Percentiles rank a stretch among this genome's conserved stretches.
Conservation (phyloP, 805 yeast genomes). For the Debaryomyces castellii region DNA sequence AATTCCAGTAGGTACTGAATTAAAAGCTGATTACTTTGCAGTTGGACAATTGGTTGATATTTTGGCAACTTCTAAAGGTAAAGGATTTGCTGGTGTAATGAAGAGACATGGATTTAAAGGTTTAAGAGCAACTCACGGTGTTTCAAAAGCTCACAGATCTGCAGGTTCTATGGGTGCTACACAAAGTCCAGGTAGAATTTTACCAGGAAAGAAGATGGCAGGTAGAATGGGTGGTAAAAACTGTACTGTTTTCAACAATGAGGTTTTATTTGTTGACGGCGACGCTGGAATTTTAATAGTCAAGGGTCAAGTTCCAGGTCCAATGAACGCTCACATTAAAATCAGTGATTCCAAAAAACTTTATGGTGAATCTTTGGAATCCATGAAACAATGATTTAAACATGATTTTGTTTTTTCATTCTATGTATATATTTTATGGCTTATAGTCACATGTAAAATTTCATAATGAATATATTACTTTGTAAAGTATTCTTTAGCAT, state of each 20-base stretch:
- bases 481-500: neutral
- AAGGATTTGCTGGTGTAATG: conserved; percentile 98
- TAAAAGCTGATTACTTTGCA: conserved; percentile 81
- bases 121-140: conserved; percentile 93
- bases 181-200: conserved; percentile 92
- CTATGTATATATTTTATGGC: conserved; percentile 5
- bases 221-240: conserved; percentile 88
- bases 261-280: conserved; percentile 77
- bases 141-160: conserved; percentile 86
- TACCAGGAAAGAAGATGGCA: conserved; percentile 98
- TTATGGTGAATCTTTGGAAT: conserved; percentile 36
- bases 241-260: conserved; percentile 72
- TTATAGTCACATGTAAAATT: neutral
- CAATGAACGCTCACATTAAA: conserved; percentile 71
- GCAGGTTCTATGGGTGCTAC: conserved; percentile 98
- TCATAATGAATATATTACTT: neutral
- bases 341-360: conserved; percentile 75
- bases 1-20: conserved; percentile 72
- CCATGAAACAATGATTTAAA: conserved; percentile 2
- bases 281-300: conserved; percentile 78
- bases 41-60: conserved; percentile 84
- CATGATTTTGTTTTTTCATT: neutral
- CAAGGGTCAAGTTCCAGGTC: conserved; percentile 90
- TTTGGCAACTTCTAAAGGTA: conserved; percentile 80
- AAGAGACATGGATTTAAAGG: conserved; percentile 90